phyloP scores from a whole-genome alignment of 176 grass and related monocot genomes.

The Secale cereale region DNA sequence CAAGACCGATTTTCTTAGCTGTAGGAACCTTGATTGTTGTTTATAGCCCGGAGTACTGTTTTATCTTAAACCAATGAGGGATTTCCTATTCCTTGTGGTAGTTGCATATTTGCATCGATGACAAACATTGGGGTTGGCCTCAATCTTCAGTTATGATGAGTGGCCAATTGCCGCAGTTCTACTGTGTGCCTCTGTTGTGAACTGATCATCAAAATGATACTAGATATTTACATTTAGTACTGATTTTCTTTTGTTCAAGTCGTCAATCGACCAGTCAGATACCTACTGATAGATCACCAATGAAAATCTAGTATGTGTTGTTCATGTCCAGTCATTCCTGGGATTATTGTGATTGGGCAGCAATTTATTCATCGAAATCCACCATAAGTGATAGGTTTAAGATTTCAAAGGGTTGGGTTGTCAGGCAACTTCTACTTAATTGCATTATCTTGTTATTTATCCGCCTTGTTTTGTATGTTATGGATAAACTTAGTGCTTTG shows the following conservation, averaged over 20 bases:
- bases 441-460: neutral
- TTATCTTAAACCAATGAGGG: too few relatives aligned
- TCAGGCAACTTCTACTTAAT: neutral
- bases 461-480: neutral
- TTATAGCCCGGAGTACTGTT: too few relatives aligned
- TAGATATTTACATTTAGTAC: neutral
- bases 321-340: neutral
- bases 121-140: too few relatives aligned
- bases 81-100: too few relatives aligned
- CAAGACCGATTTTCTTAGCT: neutral
- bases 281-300: neutral
- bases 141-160: too few relatives aligned
- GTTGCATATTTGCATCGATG: too few relatives aligned
- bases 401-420: neutral
- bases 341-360: neutral
- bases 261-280: neutral
- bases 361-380: neutral
- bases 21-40: neutral
- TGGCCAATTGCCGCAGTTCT: too few relatives aligned
- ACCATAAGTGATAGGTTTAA: neutral
- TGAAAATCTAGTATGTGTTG: neutral
- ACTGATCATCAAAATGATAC: neutral
- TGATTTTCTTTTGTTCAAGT: neutral
- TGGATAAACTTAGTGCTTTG: neutral
- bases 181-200: too few relatives aligned